phyloP scores from a whole-genome alignment of 2,329 filamentous ascomycete species.

The Aureobasidium sp. region DNA sequence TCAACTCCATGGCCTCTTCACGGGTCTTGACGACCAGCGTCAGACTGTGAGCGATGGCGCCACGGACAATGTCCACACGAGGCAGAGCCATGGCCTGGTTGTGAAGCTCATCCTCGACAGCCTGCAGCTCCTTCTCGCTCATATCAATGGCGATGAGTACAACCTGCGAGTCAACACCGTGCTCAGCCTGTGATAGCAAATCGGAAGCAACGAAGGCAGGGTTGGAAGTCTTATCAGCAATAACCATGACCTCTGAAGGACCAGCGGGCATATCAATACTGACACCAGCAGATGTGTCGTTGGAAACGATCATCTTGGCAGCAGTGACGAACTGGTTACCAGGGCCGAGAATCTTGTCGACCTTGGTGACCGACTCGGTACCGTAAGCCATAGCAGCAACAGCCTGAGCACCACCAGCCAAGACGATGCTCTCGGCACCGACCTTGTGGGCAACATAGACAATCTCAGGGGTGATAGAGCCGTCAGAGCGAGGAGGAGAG shows the following conservation, averaged over 20 bases:
- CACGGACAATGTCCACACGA: conserved; percentile 87
- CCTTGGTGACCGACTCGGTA: conserved; percentile 87
- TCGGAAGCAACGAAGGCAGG: conserved; percentile 95
- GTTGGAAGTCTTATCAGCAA: conserved; percentile 80
- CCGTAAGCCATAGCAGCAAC: conserved; percentile 96
- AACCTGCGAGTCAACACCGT: conserved; percentile 93
- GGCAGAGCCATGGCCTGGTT: conserved; percentile 78
- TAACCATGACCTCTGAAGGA: conserved; percentile 91
- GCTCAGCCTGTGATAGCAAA: conserved; percentile 89
- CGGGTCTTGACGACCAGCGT: conserved; percentile 72
- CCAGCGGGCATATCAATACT: conserved; percentile 98
- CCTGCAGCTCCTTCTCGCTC: conserved; percentile 59
- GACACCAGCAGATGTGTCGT: conserved; percentile 91
- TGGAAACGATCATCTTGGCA: conserved; percentile 96
- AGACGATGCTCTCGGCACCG: conserved; percentile 88
- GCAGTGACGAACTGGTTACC: conserved; percentile 98
- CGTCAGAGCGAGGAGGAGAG: conserved; percentile 81
- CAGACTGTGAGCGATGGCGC: conserved; percentile 83
- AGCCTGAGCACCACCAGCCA: conserved; percentile 91
- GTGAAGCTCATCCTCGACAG: conserved; percentile 88
- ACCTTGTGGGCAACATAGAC: conserved; percentile 97
- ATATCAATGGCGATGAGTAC: conserved; percentile 81
- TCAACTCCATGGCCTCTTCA: conserved; percentile 66
- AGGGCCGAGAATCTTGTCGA: conserved; percentile 96
- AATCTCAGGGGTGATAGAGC: conserved; percentile 89